Base-by-base conservation (phyloP, 2,329 filamentous ascomycete species). In the Fusarium fracticaudum region DNA sequence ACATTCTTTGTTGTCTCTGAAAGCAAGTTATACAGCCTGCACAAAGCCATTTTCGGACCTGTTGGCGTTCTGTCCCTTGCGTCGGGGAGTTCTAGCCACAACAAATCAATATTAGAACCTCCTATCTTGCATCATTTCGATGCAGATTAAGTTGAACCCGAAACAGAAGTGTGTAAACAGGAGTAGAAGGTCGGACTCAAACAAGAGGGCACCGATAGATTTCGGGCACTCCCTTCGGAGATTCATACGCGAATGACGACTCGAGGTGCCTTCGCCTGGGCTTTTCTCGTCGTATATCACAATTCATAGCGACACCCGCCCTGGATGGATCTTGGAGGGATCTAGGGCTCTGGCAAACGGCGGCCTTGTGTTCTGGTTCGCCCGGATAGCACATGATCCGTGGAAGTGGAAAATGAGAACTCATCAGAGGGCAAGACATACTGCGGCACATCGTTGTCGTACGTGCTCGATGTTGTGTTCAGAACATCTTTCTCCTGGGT, bases 161-260 rank as follows among this genome's bases (percentile, higher is more conserved):
- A 67, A 64, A 67, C 44, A 54, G 40, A 35, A 62, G 41, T n/a
- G 26, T 31, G 29, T 15, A 59, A 54, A 47, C 57, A 51, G 54
- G 53, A 44, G 51, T 60, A 63, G 24, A 43, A 38, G 24, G 41
- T 58, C 44, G 47, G 66, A 43, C 38, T 61, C 45, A 53, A 45
- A 50, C 31, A 43, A 45, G 50, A 67, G 57, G 67, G 26, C 53
- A 64, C 74, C 76, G 74, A 76, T 40, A 41, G 40, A 62, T 76
- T 74, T 77, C 76, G 72, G 76, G 43, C 75, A 74, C 75, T 77
- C 73, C 63, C 66, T 73, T 64, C 38, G 48, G 58, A 50, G 50
- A 47, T 44, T 31, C 48, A 35, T 26, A 54, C 47, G 35, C 50
- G 41, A 40, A 55, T 41, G n/a, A 40, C 48, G 59, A 66, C 50